Base-by-base conservation (phyloP, 768 basidiomycete species). In the Coprinopsis strossmayeri region DNA sequence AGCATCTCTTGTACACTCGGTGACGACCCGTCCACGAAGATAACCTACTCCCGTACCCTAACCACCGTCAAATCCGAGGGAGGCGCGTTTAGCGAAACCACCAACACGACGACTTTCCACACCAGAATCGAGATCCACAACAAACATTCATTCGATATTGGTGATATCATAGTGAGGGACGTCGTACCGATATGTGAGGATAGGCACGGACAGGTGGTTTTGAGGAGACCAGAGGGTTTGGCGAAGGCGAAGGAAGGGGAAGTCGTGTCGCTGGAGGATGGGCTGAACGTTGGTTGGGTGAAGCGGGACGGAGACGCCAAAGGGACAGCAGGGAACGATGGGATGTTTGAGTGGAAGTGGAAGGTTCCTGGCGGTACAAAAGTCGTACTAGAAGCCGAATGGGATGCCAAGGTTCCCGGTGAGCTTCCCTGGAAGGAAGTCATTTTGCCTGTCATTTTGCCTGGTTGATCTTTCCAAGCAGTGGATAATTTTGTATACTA, bases 1-100 rank as follows among this genome's bases (percentile, higher is more conserved):
- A 70, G 63, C 28, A 82, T 84, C 64, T 58, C 61, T 26, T 81
- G 77, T 59, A 73, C 75, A 2, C 71, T 84, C 12, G 80, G 81
- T 18, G 64, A 65, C 48, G 74, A 76, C 54, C 50, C 69, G 3
- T 65, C 66, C 9, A 65, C 68, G 24, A 66, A 70, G 51, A 65
- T 77, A 32, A 68, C 67, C 41, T 81, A 81, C 59, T 49, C 64
- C 10, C 73, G 72, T 40, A 64, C 62, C 26, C 59, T 66, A 30
- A 65, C 63, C 35, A 68, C 64, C 7, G 63, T 63, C 40, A 66
- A 65, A 54, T 61, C 66, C 28, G 55, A 63, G 1, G 63, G 58
- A 3, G 72, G 77, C 25, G 51, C 68, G 7, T 79, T 76, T 60
- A 56, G 70, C 17, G 77, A 77, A 53, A 62, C 62, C 27, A 63